Evolutionary conservation across 352 stramenopile genomes (phyloP).

Genomic region (Pythium vanterpoolii): DNA sequence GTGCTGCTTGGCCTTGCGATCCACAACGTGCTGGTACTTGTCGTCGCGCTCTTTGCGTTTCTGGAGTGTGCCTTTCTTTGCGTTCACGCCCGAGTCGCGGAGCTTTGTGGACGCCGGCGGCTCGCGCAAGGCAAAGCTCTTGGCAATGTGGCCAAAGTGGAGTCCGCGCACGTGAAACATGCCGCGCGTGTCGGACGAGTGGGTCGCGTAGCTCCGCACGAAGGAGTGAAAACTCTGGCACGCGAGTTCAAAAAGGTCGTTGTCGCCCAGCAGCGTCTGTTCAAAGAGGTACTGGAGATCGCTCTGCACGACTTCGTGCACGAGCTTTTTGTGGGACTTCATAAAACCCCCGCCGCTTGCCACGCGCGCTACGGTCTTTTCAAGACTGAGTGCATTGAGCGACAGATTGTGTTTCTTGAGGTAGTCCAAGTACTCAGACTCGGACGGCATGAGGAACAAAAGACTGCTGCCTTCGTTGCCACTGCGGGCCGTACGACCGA

Average conservation of each 20-base stretch:
- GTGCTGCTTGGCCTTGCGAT: constrained; percentile 61
- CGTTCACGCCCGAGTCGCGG: constrained; percentile 66
- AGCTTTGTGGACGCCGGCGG: constrained; percentile 78
- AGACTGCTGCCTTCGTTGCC: constrained; percentile 96
- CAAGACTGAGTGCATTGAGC: constrained; percentile 80
- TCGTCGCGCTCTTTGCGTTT: constrained; percentile 81
- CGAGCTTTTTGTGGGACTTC: constrained; percentile 71
- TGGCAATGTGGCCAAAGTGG: constrained; percentile 93
- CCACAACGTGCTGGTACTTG: constrained; percentile 49
- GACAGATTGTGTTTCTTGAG: constrained; percentile 82
- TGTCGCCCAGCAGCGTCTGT: constrained; percentile 78
- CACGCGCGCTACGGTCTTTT: constrained; percentile 78
- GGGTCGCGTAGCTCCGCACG: constrained; percentile 91
- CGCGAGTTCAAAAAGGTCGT: constrained; percentile 78
- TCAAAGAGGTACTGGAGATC: constrained; percentile 84
- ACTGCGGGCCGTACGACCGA: constrained; percentile 97
- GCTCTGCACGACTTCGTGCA: constrained; percentile 76
- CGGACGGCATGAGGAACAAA: constrained; percentile 96
- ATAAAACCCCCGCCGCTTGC: constrained; percentile 54
- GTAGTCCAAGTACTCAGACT: constrained; percentile 93
- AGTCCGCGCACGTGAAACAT: constrained; percentile 93
- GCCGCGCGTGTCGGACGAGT: constrained; percentile 85
- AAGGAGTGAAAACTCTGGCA: constrained; percentile 92
- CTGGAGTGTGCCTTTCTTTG: constrained; percentile 76
- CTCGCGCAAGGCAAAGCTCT: constrained; percentile 90